phyloP scores from a whole-genome alignment of 2,329 filamentous ascomycete species.

The Fusarium fracticaudum region DNA sequence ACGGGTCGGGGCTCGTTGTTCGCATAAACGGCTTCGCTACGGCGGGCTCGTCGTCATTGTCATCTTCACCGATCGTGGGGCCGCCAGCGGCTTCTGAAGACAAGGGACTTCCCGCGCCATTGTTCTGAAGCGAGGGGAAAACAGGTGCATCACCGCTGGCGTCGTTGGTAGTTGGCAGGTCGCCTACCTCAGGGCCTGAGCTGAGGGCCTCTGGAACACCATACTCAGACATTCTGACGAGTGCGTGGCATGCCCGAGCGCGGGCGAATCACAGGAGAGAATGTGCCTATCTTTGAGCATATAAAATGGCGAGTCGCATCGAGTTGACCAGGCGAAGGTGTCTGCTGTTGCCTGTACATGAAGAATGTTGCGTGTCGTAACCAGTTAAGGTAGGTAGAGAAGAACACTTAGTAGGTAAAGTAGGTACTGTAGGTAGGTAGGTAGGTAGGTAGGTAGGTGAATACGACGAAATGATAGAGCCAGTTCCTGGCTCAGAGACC shows the following conservation, averaged over 20 bases:
- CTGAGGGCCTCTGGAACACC: constrained; percentile 37
- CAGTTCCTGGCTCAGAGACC: neutral
- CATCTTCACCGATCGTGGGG: constrained; percentile 52
- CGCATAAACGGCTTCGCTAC: constrained; percentile 67
- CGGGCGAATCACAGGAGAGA: neutral
- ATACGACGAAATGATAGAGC: neutral
- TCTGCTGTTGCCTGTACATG: neutral
- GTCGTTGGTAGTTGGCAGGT: constrained; percentile 24
- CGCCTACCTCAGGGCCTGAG: constrained; percentile 25
- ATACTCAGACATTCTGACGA: constrained; percentile 40
- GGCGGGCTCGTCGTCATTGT: constrained; percentile 67
- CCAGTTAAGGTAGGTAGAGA: too few relatives aligned
- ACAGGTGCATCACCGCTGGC: constrained; percentile 40
- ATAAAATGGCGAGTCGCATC: neutral
- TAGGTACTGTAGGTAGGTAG: neutral
- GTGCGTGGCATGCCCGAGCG: constrained; percentile 16
- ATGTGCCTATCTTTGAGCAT: neutral
- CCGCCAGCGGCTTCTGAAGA: constrained; percentile 41
- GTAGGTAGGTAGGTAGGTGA: neutral
- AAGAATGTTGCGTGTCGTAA: neutral
- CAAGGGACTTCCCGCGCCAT: constrained; percentile 44
- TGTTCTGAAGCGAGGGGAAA: constrained; percentile 51
- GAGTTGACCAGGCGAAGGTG: neutral
- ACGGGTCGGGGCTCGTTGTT: constrained; percentile 61
- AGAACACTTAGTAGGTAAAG: neutral